Evolutionary conservation across 192 early-diverging fungal genomes (phyloP), one percentile per base, ranked within the genome.

Genomic region (Podochytrium sp.): DNA sequence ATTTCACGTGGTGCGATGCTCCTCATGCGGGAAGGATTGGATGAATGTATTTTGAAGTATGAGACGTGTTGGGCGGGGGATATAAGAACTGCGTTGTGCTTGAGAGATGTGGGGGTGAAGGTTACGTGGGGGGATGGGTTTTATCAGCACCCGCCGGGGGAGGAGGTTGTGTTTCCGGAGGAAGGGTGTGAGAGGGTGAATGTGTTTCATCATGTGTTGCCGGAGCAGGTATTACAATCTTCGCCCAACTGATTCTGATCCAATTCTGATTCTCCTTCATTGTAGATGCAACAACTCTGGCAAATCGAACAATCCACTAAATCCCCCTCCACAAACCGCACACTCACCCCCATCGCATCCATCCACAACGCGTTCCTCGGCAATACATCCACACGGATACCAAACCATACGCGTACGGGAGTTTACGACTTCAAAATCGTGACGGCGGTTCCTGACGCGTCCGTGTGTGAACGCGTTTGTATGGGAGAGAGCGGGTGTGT

Each of bases 1-100:
- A 25, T 87, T 2, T 86, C 83, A 5, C 64, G 80, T 23, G 85
- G 74, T 20, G 85, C 86, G 7, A 52, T 87, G 50, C 34, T 67
- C 37, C 67, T 55, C 23, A 75, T 88, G 65, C 32, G 81, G 40
- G 42, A 41, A 2, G 71, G 37, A 23, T 6, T 65, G 18, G 49
- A 76, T 35, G 37, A 34, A 51, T 80, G 79, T 51, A 80, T 80
- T 27, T n/a, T 73, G 4, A 42, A 50, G 16, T 77, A 77, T 38
- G 29, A 65, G n/a, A 39, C 30, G 20, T 77, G 76, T 41, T 77
- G 76, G 76, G 80, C 80, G 20, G 80, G 80, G 7, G 80, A 82
- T 58, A 59, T 82, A 10, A 35, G 80, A 47, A 50, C 65, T 5
- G 80, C 77, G 14, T 59, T 83, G n/a, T 82, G 80, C 53, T 20